A percentile compares a stretch with the other conserved stretches of the same genome.
Evolutionary conservation across 1,139 yeast genomes (phyloP).

Genomic region (Groenewaldozyma sp.): DNA sequence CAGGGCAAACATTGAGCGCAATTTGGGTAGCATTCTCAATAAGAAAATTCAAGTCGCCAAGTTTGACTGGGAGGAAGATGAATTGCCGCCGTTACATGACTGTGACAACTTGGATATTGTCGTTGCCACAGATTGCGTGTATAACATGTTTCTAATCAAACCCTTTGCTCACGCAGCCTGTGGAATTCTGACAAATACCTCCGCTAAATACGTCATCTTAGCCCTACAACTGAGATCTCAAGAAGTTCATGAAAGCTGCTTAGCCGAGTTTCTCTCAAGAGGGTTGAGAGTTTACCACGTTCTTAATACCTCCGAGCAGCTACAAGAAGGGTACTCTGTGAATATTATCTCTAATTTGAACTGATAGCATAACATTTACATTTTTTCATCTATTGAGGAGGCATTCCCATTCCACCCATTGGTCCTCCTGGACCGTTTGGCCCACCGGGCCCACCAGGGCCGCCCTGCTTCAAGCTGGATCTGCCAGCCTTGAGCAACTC

Average conservation of each 20-base stretch:
- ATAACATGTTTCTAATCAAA: slow-evolving; percentile 53
- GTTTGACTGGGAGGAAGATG: slow-evolving; percentile 57
- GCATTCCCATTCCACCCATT: not conserved
- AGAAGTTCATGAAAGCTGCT: slow-evolving; percentile 42
- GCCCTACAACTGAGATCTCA: slow-evolving; percentile 52
- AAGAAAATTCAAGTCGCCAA: slow-evolving; percentile 37
- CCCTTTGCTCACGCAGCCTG: slow-evolving; percentile 40
- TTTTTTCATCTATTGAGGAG: slow-evolving; percentile 1
- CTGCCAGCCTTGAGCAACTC: slow-evolving; percentile 95
- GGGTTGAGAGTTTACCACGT: not conserved
- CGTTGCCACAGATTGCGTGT: slow-evolving; percentile 62
- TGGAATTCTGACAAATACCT: slow-evolving; percentile 26
- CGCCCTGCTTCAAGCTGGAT: slow-evolving; percentile 64
- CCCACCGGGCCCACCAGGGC: slow-evolving; percentile 4
- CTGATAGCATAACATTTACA: not conserved
- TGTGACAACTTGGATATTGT: slow-evolving; percentile 29
- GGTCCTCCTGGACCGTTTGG: slow-evolving; percentile 13
- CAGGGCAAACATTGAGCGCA: slow-evolving; percentile 37
- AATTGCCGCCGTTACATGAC: slow-evolving; percentile 13
- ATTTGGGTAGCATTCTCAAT: slow-evolving; percentile 18
- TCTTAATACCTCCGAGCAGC: not conserved
- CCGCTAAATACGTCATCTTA: slow-evolving; percentile 35
- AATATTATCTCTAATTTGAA: not conserved
- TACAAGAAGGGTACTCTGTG: not conserved
- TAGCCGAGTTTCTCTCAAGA: slow-evolving; percentile 16